Evolutionary conservation across 2,329 filamentous ascomycete genomes (phyloP).

Genomic region (Xenoacremonium recifei): DNA sequence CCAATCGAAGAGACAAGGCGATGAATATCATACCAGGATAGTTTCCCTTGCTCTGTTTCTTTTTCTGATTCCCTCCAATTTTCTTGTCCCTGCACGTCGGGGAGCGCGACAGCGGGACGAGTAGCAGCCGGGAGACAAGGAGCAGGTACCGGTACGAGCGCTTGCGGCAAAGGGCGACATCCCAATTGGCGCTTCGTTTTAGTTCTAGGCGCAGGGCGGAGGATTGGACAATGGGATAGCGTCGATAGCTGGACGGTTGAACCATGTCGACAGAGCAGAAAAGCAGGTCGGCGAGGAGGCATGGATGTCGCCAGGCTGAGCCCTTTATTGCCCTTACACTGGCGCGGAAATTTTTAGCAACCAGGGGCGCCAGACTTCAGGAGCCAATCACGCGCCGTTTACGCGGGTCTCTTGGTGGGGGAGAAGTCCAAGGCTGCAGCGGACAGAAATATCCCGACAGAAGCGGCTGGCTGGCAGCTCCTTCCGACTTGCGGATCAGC

Average conservation of each 20-base stretch:
- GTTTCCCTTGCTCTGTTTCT: conserved; percentile 15
- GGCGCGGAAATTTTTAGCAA: conserved; percentile 19
- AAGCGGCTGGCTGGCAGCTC: no score
- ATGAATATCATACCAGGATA: conserved; percentile 10
- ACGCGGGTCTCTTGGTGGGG: conserved; percentile 8
- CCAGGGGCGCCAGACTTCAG: conserved; percentile 15
- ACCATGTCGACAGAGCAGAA: conserved; percentile 12
- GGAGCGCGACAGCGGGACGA: conserved; percentile 24
- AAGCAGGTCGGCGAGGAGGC: neutral
- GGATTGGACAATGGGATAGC: conserved; percentile 16
- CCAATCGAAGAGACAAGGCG: conserved; percentile 23
- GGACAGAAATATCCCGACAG: conserved; percentile 12
- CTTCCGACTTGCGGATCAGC: no score
- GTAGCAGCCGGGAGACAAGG: conserved; percentile 14
- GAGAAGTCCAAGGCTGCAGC: conserved; percentile 10
- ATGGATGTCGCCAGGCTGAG: conserved; percentile 14
- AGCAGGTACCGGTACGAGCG: conserved; percentile 15
- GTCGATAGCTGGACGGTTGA: conserved; percentile 16
- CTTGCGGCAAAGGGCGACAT: conserved; percentile 4
- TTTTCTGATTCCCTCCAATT: no score
- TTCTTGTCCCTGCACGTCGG: no score
- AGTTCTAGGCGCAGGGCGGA: conserved; percentile 8
- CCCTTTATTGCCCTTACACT: no score
- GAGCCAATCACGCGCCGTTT: conserved; percentile 11
- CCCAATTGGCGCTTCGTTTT: conserved; percentile 11